A percentile compares a stretch with the other conserved stretches of the same genome.
Evolutionary conservation across 768 basidiomycete species (phyloP).

Genomic region (Steccherinum ochraceum): DNA sequence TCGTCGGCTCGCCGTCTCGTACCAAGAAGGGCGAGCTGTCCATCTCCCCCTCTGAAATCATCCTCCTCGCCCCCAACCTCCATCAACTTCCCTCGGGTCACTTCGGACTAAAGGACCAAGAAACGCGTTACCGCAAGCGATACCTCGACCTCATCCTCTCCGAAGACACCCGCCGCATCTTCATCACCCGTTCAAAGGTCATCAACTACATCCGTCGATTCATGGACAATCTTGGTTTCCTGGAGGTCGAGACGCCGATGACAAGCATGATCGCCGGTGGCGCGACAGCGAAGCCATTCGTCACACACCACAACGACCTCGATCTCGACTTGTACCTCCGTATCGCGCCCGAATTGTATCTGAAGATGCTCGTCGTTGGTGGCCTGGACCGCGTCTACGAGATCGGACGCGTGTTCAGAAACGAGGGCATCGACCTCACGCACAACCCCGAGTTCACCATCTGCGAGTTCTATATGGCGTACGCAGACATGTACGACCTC

Average conservation of each 20-base stretch:
- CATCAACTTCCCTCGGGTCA: slow-evolving; percentile 92
- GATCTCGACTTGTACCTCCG: slow-evolving; percentile 95
- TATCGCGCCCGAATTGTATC: slow-evolving; percentile 94
- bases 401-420: slow-evolving; percentile 96
- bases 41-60: slow-evolving; percentile 73
- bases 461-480: slow-evolving; percentile 99
- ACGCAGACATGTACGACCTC: slow-evolving; percentile 97
- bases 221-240: slow-evolving; percentile 87
- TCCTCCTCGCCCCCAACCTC: slow-evolving; percentile 90
- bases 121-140: slow-evolving; percentile 96
- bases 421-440: slow-evolving; percentile 97
- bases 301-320: slow-evolving; percentile 99
- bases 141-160: slow-evolving; percentile 98
- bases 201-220: slow-evolving; percentile 91
- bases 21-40: slow-evolving; percentile 96
- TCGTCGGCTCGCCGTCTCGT: slow-evolving; percentile 81
- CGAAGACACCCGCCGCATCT: slow-evolving; percentile 82
- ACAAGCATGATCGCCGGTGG: slow-evolving; percentile 95
- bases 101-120: slow-evolving; percentile 95
- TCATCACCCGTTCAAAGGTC: slow-evolving; percentile 83
- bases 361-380: slow-evolving; percentile 96
- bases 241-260: slow-evolving; percentile 99
- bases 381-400: slow-evolving; percentile 98
- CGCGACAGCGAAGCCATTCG: slow-evolving; percentile 96
- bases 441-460: slow-evolving; percentile 99